Evolutionary conservation across 768 basidiomycete species (phyloP).

Genomic region (Calocybe gangraenosa): DNA sequence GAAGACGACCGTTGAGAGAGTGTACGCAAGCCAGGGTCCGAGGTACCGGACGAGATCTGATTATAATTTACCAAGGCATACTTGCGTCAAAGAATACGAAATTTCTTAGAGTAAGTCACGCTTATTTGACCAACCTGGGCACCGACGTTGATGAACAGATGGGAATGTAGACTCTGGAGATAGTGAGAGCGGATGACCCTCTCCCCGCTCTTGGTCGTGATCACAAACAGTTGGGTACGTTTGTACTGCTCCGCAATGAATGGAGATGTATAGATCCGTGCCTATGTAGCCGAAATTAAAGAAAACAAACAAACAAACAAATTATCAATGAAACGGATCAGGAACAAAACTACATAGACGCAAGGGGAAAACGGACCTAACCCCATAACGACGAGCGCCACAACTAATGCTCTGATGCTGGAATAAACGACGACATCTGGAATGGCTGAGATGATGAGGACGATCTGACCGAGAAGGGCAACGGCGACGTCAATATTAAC

Average conservation of each 20-base stretch:
- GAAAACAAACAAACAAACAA: no score
- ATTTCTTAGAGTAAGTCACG: conserved; percentile 64
- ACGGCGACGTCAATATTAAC: no score
- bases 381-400: conserved; percentile 61
- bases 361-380: conserved; percentile 23
- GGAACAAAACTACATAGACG: conserved; percentile 53
- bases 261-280: conserved; percentile 69
- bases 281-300: conserved; percentile 47
- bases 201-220: conserved; percentile 50
- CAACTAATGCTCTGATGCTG: conserved; percentile 15
- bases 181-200: conserved; percentile 66
- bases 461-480: no score
- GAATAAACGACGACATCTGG: conserved; percentile 44
- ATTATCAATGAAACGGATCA: no score
- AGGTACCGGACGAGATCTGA: conserved; percentile 51
- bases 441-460: conserved; percentile 60
- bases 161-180: conserved; percentile 74
- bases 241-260: conserved; percentile 76
- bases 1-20: conserved; percentile 61
- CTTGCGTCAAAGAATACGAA: conserved; percentile 38
- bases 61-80: no score
- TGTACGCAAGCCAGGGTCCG: conserved; percentile 62
- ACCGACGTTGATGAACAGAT: conserved; percentile 72
- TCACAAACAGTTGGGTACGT: conserved; percentile 48
- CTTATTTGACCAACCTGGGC: no score